Conservation (phyloP, 2,329 filamentous ascomycete genomes). For the Penicillium sp. region DNA sequence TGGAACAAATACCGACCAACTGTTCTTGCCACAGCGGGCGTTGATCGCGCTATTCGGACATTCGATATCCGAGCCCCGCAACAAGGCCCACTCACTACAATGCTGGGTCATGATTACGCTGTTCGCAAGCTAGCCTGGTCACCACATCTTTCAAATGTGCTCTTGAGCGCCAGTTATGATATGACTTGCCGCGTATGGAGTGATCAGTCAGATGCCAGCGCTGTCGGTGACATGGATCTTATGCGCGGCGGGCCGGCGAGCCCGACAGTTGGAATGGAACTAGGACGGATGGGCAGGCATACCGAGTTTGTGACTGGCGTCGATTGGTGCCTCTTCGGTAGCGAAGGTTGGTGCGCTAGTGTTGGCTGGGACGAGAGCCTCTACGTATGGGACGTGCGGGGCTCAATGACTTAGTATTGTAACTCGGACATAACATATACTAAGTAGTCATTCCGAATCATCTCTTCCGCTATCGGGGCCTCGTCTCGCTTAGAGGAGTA, state of each 20-base stretch:
- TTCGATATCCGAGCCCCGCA: slow-evolving; percentile 84
- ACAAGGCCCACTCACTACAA: slow-evolving; percentile 71
- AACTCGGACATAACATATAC: neutral
- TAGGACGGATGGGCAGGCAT: slow-evolving; percentile 88
- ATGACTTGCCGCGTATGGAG: slow-evolving; percentile 97
- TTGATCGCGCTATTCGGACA: slow-evolving; percentile 82
- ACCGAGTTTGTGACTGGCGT: slow-evolving; percentile 96
- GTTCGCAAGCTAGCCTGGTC: slow-evolving; percentile 87
- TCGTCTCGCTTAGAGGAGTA: neutral
- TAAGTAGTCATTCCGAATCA: slow-evolving; percentile 2
- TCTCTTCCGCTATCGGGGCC: slow-evolving; percentile 9
- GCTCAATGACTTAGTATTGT: slow-evolving; percentile 55
- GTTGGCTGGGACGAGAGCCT: slow-evolving; percentile 93
- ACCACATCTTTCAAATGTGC: slow-evolving; percentile 85
- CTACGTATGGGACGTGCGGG: slow-evolving; percentile 86
- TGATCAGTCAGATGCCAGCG: slow-evolving; percentile 63
- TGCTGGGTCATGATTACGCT: slow-evolving; percentile 89
- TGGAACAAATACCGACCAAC: slow-evolving; percentile 97
- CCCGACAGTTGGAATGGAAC: slow-evolving; percentile 64
- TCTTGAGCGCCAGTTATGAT: slow-evolving; percentile 92
- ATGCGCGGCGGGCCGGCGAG: slow-evolving; percentile 46
- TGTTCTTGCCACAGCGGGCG: slow-evolving; percentile 83
- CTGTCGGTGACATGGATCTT: slow-evolving; percentile 39
- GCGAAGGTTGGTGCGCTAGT: slow-evolving; percentile 92
- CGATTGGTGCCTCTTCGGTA: slow-evolving; percentile 97